phyloP scores from a whole-genome alignment of 2,329 filamentous ascomycete species.

The Colletotrichum lini region DNA sequence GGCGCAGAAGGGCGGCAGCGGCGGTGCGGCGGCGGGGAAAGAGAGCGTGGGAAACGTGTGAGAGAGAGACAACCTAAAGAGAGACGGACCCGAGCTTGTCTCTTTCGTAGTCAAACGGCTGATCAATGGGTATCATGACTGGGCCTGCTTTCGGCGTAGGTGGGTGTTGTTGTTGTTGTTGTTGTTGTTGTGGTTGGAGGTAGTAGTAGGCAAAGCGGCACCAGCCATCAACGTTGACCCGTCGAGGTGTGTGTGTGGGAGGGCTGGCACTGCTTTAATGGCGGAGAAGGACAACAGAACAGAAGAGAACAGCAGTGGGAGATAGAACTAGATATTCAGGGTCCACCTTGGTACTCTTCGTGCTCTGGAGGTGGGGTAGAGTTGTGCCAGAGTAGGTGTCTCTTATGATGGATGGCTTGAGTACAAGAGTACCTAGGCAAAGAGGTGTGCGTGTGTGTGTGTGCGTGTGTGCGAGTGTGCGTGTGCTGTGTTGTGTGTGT shows the following conservation, averaged over 20 bases:
- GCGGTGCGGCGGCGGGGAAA: background rate
- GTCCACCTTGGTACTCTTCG: constrained; percentile 38
- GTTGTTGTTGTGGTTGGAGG: too few species aligned
- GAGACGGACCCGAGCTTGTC: constrained; percentile 23
- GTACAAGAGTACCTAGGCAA: background rate
- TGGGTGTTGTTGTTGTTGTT: background rate
- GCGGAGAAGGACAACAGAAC: constrained; percentile 22
- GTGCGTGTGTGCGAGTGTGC: too few species aligned
- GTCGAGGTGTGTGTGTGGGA: constrained; percentile 26
- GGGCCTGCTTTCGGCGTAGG: constrained; percentile 23
- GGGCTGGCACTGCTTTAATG: constrained; percentile 39
- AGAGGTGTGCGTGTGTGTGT: constrained; percentile 7
- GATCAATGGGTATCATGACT: constrained; percentile 36
- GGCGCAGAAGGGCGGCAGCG: too few species aligned
- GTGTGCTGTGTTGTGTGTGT: background rate
- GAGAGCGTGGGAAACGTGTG: constrained; percentile 12
- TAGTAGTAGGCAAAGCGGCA: background rate
- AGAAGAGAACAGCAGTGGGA: constrained; percentile 26
- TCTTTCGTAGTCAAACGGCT: constrained; percentile 30
- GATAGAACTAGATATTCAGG: constrained; percentile 33
- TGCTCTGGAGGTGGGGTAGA: constrained; percentile 36
- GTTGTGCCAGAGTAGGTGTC: constrained; percentile 17
- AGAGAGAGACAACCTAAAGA: constrained; percentile 23
- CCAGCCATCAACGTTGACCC: constrained; percentile 23
- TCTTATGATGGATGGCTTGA: too few species aligned